Conservation (phyloP, 768 basidiomycete species). For the Tubosaeta brunneosetosa region DNA sequence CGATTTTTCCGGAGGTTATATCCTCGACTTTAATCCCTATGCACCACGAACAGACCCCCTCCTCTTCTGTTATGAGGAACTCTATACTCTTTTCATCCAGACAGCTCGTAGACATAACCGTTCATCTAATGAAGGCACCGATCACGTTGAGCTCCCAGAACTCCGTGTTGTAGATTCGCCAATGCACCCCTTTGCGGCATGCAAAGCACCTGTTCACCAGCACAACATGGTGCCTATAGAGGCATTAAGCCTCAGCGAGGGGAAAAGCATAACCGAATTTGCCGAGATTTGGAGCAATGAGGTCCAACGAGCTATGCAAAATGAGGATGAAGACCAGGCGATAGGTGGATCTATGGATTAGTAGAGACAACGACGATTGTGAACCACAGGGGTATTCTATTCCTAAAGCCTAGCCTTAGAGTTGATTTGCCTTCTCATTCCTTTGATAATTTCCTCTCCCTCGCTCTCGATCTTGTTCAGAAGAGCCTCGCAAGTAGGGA, state of each 20-base stretch:
- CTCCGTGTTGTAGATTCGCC: constrained; percentile 70
- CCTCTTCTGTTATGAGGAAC: constrained; percentile 78
- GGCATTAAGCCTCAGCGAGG: constrained; percentile 73
- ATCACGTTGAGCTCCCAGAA: constrained; percentile 29
- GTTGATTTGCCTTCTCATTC: constrained; percentile 32
- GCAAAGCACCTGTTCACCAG: constrained; percentile 68
- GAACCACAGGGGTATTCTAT: constrained; percentile 1
- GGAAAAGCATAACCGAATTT: constrained; percentile 69
- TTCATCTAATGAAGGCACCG: background rate
- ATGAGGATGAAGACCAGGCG: constrained; percentile 5
- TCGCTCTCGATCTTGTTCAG: constrained; percentile 67
- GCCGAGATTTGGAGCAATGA: constrained; percentile 59
- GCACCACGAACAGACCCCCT: constrained; percentile 82
- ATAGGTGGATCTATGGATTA: background rate
- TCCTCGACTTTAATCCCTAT: constrained; percentile 92
- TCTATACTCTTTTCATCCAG: constrained; percentile 38
- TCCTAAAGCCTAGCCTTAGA: constrained; percentile 20
- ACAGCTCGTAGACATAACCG: constrained; percentile 3
- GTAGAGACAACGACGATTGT: background rate
- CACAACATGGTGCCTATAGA: constrained; percentile 94
- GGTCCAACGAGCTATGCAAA: constrained; percentile 34
- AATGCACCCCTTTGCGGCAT: constrained; percentile 60
- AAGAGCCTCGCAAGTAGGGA: constrained; percentile 75
- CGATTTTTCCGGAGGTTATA: constrained; percentile 67
- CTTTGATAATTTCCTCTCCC: constrained; percentile 60